Percentiles rank a stretch among this genome's conserved stretches.
These are phyloP conservation scores for Diutina pseudorugosa DNA, from an alignment of 1,139 yeast species.

Conservation along the genomic window DNA sequence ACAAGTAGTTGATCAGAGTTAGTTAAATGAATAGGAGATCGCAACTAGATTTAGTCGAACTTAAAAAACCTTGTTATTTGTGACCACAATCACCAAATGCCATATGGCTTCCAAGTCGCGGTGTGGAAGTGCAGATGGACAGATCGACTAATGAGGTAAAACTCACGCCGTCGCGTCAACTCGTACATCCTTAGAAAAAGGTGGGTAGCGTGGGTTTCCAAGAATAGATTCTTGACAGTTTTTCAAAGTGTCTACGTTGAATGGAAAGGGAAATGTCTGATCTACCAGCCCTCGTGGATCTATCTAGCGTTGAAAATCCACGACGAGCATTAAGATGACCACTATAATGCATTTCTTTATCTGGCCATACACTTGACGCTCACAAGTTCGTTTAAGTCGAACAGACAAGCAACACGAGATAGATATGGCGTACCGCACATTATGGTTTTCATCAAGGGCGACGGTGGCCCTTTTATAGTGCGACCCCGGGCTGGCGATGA, in stretches of 20 bases:
- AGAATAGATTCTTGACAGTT: background rate
- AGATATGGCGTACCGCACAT: slow-evolving; percentile 48
- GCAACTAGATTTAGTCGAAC: too few species aligned
- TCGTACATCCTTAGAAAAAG: background rate
- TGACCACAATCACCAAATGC: too few species aligned
- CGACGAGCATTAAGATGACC: slow-evolving; percentile 43
- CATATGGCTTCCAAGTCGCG: too few species aligned
- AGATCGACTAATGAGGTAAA: background rate
- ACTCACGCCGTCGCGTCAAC: background rate
- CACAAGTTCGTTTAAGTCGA: slow-evolving; percentile 41
- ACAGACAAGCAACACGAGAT: slow-evolving; percentile 47
- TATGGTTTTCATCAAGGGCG: background rate
- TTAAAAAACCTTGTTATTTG: too few species aligned
- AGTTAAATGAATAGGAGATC: too few species aligned
- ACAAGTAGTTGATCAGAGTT: too few species aligned
- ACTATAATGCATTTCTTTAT: slow-evolving; percentile 19
- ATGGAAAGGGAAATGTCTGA: slow-evolving; percentile 22
- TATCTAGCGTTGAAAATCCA: slow-evolving; percentile 11
- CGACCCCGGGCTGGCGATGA: background rate
- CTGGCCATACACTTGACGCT: slow-evolving; percentile 47
- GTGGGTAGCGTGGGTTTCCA: background rate
- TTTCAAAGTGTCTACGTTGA: background rate
- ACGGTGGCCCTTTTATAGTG: background rate
- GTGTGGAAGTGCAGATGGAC: too few species aligned
- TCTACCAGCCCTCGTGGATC: slow-evolving; percentile 37